Evolutionary conservation across 2,329 filamentous ascomycete species (phyloP).

Genomic region (Epichloe glyceriae): DNA sequence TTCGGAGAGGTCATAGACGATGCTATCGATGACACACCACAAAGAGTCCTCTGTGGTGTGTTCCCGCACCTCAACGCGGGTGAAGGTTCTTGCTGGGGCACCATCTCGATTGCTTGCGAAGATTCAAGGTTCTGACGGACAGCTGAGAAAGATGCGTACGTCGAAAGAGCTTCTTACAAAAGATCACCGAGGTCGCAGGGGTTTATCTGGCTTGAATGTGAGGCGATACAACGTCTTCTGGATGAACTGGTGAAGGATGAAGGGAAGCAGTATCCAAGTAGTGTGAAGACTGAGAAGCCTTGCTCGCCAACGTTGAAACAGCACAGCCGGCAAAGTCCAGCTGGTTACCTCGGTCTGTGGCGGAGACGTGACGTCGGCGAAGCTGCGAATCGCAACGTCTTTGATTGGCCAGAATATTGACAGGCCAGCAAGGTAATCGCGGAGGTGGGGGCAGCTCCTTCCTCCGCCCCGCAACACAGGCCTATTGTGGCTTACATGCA

Average conservation of each 20-base stretch:
- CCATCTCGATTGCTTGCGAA: constrained; percentile 15
- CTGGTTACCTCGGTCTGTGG: neutral
- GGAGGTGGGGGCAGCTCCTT: neutral
- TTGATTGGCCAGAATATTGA: neutral
- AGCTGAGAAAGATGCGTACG: neutral
- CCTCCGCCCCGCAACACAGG: neutral
- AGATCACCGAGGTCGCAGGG: neutral
- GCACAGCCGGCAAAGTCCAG: neutral
- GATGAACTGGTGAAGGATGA: neutral
- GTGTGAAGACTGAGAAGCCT: neutral
- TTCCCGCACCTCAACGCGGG: constrained; percentile 55
- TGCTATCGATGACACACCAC: constrained; percentile 77
- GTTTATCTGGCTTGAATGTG: neutral
- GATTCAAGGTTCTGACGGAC: neutral
- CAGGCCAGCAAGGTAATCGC: neutral
- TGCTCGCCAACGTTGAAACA: neutral
- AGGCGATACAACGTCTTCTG: neutral
- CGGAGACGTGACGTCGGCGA: neutral
- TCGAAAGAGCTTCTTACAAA: neutral
- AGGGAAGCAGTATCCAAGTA: neutral
- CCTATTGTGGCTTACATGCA: too few species aligned
- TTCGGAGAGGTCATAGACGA: constrained; percentile 76
- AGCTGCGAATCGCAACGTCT: neutral
- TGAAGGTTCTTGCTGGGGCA: constrained; percentile 36
- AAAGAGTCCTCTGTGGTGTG: constrained; percentile 64